phyloP scores from a whole-genome alignment of 2,329 filamentous ascomycete genomes.

The Aspergillus fischeri region DNA sequence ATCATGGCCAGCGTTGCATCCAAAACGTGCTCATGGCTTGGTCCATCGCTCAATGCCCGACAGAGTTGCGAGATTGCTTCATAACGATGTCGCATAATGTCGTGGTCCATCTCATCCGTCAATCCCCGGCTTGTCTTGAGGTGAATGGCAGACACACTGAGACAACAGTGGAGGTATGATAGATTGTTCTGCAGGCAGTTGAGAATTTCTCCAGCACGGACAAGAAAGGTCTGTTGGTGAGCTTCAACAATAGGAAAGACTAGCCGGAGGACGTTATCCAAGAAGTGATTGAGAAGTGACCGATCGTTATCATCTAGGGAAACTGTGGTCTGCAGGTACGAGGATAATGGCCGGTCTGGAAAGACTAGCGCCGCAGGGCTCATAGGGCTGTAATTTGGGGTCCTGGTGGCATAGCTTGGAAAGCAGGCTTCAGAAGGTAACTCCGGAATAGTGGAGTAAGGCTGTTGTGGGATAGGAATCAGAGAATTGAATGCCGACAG shows the following conservation, averaged over 20 bases:
- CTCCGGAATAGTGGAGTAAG: neutral
- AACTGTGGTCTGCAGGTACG: constrained; percentile 1
- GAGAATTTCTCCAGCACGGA: constrained; percentile 74
- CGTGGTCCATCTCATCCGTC: constrained; percentile 10
- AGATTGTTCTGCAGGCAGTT: constrained; percentile 85
- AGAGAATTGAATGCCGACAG: neutral
- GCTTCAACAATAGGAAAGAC: constrained; percentile 88
- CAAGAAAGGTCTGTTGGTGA: constrained; percentile 71
- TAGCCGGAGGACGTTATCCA: constrained; percentile 76
- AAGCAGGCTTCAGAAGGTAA: neutral
- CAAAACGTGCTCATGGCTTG: constrained; percentile 77
- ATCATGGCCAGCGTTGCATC: constrained; percentile 91
- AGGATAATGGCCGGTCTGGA: neutral
- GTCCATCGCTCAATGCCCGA: constrained; percentile 70
- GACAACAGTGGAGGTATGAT: constrained; percentile 87
- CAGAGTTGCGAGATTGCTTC: constrained; percentile 81
- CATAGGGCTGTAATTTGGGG: neutral
- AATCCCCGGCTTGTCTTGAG: constrained; percentile 62
- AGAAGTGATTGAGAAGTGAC: constrained; percentile 80
- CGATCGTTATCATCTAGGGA: constrained; percentile 77
- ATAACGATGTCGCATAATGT: constrained; percentile 70
- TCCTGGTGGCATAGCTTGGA: neutral
- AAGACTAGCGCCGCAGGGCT: neutral
- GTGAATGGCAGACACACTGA: constrained; percentile 88
- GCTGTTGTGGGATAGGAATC: neutral